A percentile compares a stretch with the other conserved stretches of the same genome.
Evolutionary conservation across 2,329 filamentous ascomycete species (phyloP).

Genomic region (Beauveria pseudobassiana): DNA sequence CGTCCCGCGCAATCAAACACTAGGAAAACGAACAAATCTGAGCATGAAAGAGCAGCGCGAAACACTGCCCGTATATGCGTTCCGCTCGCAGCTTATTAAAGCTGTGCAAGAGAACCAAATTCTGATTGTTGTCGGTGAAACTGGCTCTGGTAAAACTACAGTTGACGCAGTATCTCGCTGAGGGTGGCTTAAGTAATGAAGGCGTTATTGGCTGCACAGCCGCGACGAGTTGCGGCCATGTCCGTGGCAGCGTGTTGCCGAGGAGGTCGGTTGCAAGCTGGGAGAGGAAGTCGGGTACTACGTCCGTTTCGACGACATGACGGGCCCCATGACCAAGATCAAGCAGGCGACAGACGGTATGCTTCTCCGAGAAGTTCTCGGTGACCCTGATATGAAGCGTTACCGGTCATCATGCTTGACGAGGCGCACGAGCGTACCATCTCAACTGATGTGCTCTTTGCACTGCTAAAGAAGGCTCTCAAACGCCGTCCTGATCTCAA

Average conservation of each 20-base stretch:
- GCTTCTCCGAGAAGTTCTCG: slow-evolving; percentile 88
- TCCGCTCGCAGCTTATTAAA: slow-evolving; percentile 79
- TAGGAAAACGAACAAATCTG: slow-evolving; percentile 82
- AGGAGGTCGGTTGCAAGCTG: slow-evolving; percentile 87
- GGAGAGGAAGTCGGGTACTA: slow-evolving; percentile 94
- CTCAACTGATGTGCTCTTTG: slow-evolving; percentile 90
- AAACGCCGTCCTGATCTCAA: slow-evolving; percentile 82
- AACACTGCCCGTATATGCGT: slow-evolving; percentile 79
- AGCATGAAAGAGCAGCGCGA: slow-evolving; percentile 94
- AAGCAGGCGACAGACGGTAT: slow-evolving; percentile 99
- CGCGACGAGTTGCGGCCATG: slow-evolving; percentile 94
- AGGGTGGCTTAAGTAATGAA: slow-evolving; percentile 79
- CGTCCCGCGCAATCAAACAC: slow-evolving; percentile 68
- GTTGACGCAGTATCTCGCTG: slow-evolving; percentile 87
- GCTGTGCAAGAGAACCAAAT: slow-evolving; percentile 85
- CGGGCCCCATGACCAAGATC: slow-evolving; percentile 79
- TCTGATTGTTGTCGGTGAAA: slow-evolving; percentile 93
- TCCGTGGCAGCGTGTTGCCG: slow-evolving; percentile 90
- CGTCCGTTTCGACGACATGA: slow-evolving; percentile 95
- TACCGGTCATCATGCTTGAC: slow-evolving; percentile 97
- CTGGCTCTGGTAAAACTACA: slow-evolving; percentile 91
- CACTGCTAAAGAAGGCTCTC: slow-evolving; percentile 85
- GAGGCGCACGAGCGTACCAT: slow-evolving; percentile 98
- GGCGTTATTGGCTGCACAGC: slow-evolving; percentile 96
- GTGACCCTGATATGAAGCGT: slow-evolving; percentile 79